Conservation (phyloP, 805 yeast genomes). For the Teunomyces gatunensis region DNA sequence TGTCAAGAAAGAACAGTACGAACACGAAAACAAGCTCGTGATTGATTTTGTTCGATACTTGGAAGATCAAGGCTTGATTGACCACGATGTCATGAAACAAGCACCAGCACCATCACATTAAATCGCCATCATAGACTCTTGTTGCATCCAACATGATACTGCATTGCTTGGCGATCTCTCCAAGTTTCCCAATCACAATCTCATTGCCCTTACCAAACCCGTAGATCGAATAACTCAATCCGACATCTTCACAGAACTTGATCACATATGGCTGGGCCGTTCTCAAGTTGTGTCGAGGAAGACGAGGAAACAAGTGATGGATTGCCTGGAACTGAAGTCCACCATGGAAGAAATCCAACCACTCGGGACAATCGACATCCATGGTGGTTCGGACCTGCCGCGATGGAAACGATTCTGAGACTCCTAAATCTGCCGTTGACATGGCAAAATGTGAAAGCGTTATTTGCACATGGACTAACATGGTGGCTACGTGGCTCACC, state of each 20-base stretch:
- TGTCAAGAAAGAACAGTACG: slow-evolving; percentile 41
- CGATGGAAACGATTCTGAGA: slow-evolving; percentile 72
- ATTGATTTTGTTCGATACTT: slow-evolving; percentile 39
- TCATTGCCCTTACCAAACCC: slow-evolving; percentile 80
- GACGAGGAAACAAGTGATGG: slow-evolving; percentile 84
- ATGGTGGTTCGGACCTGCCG: slow-evolving; percentile 86
- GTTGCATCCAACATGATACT: slow-evolving; percentile 72
- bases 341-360: slow-evolving; percentile 90
- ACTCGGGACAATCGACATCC: slow-evolving; percentile 92
- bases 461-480: slow-evolving; percentile 93
- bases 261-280: slow-evolving; percentile 69
- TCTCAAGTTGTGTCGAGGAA: slow-evolving; percentile 86
- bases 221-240: slow-evolving; percentile 76
- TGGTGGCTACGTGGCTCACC: slow-evolving; percentile 76
- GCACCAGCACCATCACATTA: slow-evolving; percentile 1
- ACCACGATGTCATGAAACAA: slow-evolving; percentile 19
- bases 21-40: slow-evolving; percentile 39
- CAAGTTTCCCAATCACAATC: slow-evolving; percentile 64
- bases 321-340: slow-evolving; percentile 90
- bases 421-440: slow-evolving; percentile 86
- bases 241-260: slow-evolving; percentile 72
- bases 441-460: slow-evolving; percentile 89
- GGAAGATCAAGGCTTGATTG: slow-evolving; percentile 26
- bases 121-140: slow-evolving; percentile 55
- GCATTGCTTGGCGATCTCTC: slow-evolving; percentile 79